Conservation (phyloP, 140 eudicot species). For the Erigeron philadelphicus region DNA sequence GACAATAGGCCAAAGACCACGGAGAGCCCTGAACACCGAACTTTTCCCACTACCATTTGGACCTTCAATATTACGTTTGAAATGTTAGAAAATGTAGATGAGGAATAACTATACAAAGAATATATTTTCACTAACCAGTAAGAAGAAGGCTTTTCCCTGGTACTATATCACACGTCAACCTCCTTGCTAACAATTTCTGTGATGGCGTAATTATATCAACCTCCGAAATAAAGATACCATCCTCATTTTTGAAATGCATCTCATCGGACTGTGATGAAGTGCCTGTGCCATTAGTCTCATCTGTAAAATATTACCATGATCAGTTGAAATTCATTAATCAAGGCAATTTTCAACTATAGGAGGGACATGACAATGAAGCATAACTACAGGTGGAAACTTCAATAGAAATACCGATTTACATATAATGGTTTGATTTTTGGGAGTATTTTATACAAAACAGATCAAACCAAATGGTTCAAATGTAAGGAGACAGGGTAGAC, state of each 20-base stretch:
- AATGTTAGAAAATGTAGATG: background rate
- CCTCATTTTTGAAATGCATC: constrained; percentile 31
- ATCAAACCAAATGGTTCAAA: constrained; percentile 38
- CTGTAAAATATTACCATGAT: constrained; percentile 33
- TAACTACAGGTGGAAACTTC: too few relatives aligned
- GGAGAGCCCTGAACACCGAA: constrained; percentile 80
- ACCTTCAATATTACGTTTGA: constrained; percentile 45
- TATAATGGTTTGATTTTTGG: too few relatives aligned
- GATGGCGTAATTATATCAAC: constrained; percentile 83
- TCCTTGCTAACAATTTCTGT: constrained; percentile 73
- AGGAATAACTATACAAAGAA: too few relatives aligned
- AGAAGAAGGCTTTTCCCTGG: constrained; percentile 76
- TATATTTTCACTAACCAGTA: constrained; percentile 57
- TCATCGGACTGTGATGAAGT: constrained; percentile 30
- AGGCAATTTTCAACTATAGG: background rate
- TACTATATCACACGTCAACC: constrained; percentile 65
- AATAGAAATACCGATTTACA: too few relatives aligned
- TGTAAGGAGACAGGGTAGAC: background rate
- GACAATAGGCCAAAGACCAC: constrained; percentile 90
- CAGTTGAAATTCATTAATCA: background rate
- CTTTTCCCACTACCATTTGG: constrained; percentile 99
- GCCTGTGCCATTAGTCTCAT: constrained; percentile 31
- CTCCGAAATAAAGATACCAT: constrained; percentile 61
- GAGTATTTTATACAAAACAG: constrained; percentile 59
- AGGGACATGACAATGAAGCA: too few relatives aligned